Percentiles rank a stretch among this genome's conserved stretches.
These are phyloP conservation scores for Wallacemonas sp. DNA, from an alignment of 208 protist species.

Conservation along the genomic window DNA sequence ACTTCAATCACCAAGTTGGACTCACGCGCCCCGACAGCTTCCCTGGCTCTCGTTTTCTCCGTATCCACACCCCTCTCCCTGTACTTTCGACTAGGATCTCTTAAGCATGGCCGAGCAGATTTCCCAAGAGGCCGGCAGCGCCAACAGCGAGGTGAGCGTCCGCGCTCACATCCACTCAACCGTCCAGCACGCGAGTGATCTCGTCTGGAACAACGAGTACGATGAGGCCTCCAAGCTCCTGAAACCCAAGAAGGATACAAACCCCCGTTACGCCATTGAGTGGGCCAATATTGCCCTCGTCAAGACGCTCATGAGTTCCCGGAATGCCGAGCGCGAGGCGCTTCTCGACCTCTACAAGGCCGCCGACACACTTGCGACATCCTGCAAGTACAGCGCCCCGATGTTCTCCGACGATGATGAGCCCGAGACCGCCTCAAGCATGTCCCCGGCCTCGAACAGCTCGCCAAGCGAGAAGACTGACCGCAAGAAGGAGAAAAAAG, in stretches of 20 bases:
- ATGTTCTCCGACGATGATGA: conserved; percentile 61
- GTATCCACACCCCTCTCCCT: not conserved
- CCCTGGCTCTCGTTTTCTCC: not conserved
- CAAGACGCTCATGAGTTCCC: conserved; percentile 82
- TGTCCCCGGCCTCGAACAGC: not conserved
- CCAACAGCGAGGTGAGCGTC: conserved; percentile 27
- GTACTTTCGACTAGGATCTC: not conserved
- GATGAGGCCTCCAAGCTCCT: conserved; percentile 57
- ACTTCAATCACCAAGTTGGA: no score
- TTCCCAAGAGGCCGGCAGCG: conserved; percentile 21
- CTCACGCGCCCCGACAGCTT: no score
- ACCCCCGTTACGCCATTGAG: conserved; percentile 86
- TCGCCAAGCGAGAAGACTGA: conserved; percentile 11
- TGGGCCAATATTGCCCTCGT: conserved; percentile 78
- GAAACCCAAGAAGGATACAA: conserved; percentile 56
- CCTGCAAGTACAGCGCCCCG: conserved; percentile 68
- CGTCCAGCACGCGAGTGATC: conserved; percentile 56
- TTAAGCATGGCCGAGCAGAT: conserved; percentile 24
- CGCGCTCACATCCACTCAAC: conserved; percentile 43
- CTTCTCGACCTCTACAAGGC: conserved; percentile 76
- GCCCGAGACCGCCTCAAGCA: conserved; percentile 14
- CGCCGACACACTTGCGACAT: conserved; percentile 71
- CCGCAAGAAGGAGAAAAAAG: conserved; percentile 65
- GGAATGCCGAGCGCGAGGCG: conserved; percentile 70
- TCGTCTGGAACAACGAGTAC: conserved; percentile 89